Percentiles rank a stretch among this genome's conserved stretches.
Conservation (phyloP, 2,329 filamentous ascomycete species). For the Bipolaris cookei region DNA sequence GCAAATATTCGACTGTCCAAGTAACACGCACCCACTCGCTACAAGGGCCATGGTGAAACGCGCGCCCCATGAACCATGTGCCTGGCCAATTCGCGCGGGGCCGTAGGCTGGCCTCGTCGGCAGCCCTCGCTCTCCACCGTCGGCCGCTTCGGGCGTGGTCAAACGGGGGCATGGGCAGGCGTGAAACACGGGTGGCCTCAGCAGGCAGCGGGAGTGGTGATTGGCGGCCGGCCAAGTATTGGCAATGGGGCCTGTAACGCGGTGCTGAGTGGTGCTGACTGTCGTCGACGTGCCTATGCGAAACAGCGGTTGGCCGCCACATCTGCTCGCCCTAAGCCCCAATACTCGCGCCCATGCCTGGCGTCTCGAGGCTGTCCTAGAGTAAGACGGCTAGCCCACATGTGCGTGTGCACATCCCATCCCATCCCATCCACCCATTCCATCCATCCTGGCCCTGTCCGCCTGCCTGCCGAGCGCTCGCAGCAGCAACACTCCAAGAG, state of each 20-base stretch:
- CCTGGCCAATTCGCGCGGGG: slow-evolving; percentile 22
- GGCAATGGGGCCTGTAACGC: slow-evolving; percentile 36
- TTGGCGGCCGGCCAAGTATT: slow-evolving; percentile 37
- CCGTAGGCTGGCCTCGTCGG: not conserved
- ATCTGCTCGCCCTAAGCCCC: slow-evolving; percentile 29
- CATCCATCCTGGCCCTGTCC: no score
- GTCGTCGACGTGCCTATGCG: slow-evolving; percentile 19
- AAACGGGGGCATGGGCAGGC: slow-evolving; percentile 33
- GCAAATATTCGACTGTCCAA: no score
- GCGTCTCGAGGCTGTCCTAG: not conserved
- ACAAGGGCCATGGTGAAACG: slow-evolving; percentile 23
- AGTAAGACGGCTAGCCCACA: not conserved
- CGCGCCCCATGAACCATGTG: slow-evolving; percentile 22
- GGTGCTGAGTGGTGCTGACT: not conserved
- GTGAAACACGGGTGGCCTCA: slow-evolving; percentile 39
- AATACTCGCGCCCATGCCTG: not conserved
- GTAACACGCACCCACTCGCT: no score
- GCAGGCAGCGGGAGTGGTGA: slow-evolving; percentile 17
- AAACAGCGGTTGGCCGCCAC: slow-evolving; percentile 30
- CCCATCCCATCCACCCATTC: not conserved
- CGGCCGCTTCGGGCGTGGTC: slow-evolving; percentile 34
- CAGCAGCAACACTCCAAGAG: no score
- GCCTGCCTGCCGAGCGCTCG: no score
- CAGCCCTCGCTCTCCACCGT: no score
- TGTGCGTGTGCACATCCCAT: not conserved